A percentile compares a stretch with the other conserved stretches of the same genome.
These are phyloP conservation scores for Metschnikowia bowlesiae DNA, from an alignment of 805 yeast species.

Conservation along the genomic window DNA sequence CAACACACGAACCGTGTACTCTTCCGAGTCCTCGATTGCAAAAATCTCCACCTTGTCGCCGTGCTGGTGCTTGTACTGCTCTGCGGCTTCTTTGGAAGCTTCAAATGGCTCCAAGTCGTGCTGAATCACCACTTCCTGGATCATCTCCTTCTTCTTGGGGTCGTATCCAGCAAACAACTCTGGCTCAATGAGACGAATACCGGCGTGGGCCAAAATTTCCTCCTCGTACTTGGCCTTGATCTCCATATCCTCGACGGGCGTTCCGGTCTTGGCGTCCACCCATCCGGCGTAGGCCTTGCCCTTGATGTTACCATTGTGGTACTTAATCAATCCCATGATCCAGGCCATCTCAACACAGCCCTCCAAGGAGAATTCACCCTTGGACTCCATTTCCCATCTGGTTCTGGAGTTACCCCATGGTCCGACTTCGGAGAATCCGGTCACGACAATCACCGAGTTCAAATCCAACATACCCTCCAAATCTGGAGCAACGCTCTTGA, in stretches of 20 bases:
- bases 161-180: conserved; percentile 92
- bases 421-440: conserved; percentile 98
- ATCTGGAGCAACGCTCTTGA: conserved; percentile 65
- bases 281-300: conserved; percentile 93
- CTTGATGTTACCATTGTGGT: conserved; percentile 86
- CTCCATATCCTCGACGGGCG: conserved; percentile 92
- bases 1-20: conserved; percentile 81
- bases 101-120: conserved; percentile 96
- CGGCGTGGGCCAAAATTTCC: conserved; percentile 84
- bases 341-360: conserved; percentile 99
- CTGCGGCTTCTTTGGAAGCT: conserved; percentile 91
- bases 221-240: conserved; percentile 89
- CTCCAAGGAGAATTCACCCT: conserved; percentile 91
- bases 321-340: conserved; percentile 97
- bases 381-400: conserved; percentile 99
- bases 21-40: conserved; percentile 84
- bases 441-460: conserved; percentile 87
- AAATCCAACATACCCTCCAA: conserved; percentile 89
- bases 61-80: conserved; percentile 88
- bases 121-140: conserved; percentile 95
- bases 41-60: conserved; percentile 91
- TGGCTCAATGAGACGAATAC: conserved; percentile 95
- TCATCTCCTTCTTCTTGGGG: conserved; percentile 86
- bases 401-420: conserved; percentile 99
- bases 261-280: conserved; percentile 91